These are phyloP conservation scores for Phytophthora sp. DNA, from an alignment of 352 stramenopile genomes.

Conservation along the genomic window DNA sequence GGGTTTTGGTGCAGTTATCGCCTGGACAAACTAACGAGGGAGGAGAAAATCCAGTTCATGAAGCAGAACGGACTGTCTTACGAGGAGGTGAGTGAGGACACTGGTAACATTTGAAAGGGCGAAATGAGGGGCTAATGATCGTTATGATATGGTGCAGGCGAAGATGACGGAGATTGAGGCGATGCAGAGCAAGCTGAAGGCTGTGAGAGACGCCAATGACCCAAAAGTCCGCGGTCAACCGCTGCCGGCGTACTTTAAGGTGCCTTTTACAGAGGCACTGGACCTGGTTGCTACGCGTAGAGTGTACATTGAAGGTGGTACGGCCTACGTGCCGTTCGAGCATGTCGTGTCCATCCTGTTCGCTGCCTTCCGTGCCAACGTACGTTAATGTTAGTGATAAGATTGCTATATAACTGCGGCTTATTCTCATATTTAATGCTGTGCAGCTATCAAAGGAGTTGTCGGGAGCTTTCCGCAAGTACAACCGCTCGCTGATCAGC, in stretches of 20 bases:
- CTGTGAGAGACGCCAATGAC: conserved; percentile 67
- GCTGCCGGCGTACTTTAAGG: conserved; percentile 92
- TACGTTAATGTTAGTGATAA: conserved; percentile 33
- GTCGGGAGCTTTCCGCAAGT: conserved; percentile 86
- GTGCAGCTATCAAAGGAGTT: conserved; percentile 91
- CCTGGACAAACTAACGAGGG: conserved; percentile 89
- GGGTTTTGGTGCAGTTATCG: conserved; percentile 54
- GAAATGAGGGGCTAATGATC: neutral
- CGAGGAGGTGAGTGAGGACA: conserved; percentile 46
- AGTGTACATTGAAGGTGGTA: conserved; percentile 94
- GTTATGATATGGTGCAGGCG: conserved; percentile 47
- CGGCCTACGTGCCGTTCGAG: conserved; percentile 96
- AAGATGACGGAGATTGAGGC: conserved; percentile 71
- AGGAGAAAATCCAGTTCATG: conserved; percentile 90
- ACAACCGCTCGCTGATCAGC: conserved; percentile 89
- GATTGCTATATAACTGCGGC: neutral
- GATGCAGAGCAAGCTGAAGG: conserved; percentile 66
- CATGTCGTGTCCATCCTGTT: conserved; percentile 96
- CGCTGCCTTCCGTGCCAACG: conserved; percentile 90
- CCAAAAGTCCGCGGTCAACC: conserved; percentile 56
- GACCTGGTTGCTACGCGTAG: conserved; percentile 90
- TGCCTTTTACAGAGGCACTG: conserved; percentile 97
- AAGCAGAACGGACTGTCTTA: conserved; percentile 85
- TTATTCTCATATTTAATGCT: conserved; percentile 12
- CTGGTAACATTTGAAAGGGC: neutral